phyloP scores from a whole-genome alignment of 176 grass and related monocot genomes.

The Secale cereale region DNA sequence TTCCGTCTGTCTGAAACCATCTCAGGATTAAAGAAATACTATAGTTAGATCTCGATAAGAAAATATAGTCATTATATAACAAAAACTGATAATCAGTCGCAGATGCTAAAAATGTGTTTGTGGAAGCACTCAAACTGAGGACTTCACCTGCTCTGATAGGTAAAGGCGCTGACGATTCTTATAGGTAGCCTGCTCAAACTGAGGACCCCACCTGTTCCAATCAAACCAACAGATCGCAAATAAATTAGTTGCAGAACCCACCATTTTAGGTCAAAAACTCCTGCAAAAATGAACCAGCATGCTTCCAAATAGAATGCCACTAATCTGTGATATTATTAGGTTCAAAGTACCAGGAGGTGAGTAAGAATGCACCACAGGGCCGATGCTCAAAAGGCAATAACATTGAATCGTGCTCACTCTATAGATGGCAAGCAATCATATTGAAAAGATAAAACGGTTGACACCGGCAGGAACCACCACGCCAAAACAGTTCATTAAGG shows the following conservation, averaged over 20 bases:
- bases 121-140: neutral
- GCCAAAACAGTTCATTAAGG: neutral
- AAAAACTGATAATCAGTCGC: neutral
- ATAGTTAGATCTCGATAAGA: constrained; percentile 16
- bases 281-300: neutral
- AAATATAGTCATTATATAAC: neutral
- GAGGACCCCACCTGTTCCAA: constrained; percentile 70
- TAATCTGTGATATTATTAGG: neutral
- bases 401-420: neutral
- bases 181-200: constrained; percentile 68
- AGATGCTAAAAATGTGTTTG: neutral
- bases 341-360: neutral
- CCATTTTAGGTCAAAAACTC: neutral
- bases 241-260: constrained; percentile 13
- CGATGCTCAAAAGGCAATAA: neutral
- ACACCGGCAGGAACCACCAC: neutral
- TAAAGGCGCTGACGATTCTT: constrained; percentile 80
- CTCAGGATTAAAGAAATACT: neutral
- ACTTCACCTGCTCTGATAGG: constrained; percentile 72
- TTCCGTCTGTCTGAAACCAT: constrained; percentile 77
- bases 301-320: neutral
- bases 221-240: constrained; percentile 24
- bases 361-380: neutral
- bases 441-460: neutral
- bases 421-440: neutral